These are phyloP conservation scores for Plantago coronopus DNA, from an alignment of 305 asterid species.

Conservation along the genomic window DNA sequence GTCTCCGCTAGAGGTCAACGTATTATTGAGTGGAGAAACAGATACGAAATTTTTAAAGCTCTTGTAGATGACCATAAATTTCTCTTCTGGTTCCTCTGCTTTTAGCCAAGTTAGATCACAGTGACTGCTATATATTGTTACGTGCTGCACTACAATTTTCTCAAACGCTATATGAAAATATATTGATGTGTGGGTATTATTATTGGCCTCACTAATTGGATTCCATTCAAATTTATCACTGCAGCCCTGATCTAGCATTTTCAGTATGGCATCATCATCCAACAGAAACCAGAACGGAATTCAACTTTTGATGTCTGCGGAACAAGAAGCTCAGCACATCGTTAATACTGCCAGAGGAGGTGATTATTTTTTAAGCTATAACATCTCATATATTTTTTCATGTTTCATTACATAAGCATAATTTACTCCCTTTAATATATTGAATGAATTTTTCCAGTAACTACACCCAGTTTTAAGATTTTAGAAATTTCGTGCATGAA, in stretches of 20 bases:
- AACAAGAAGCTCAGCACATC: constrained; percentile 73
- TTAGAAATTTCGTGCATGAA: constrained; percentile 8
- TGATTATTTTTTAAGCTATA: constrained; percentile 28
- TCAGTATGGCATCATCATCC: constrained; percentile 51
- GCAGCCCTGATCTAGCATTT: constrained; percentile 26
- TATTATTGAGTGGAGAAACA: no score
- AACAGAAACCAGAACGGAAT: constrained; percentile 59
- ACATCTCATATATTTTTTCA: constrained; percentile 13
- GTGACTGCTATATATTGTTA: not conserved
- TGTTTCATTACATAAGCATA: not conserved
- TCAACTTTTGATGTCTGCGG: constrained; percentile 62
- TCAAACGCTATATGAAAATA: no score
- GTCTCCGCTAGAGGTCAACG: no score
- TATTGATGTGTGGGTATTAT: not conserved
- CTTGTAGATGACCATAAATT: no score
- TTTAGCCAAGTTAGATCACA: no score
- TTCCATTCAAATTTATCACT: not conserved
- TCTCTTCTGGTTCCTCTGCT: no score
- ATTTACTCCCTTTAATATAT: not conserved
- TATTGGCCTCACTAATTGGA: not conserved
- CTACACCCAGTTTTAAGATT: not conserved
- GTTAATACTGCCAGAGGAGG: constrained; percentile 69
- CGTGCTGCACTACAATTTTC: not conserved
- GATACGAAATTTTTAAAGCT: no score
- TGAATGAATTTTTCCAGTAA: no score